A percentile compares a stretch with the other conserved stretches of the same genome.
Conservation (phyloP, 2,329 filamentous ascomycete genomes). For the Monilinia polystroma region DNA sequence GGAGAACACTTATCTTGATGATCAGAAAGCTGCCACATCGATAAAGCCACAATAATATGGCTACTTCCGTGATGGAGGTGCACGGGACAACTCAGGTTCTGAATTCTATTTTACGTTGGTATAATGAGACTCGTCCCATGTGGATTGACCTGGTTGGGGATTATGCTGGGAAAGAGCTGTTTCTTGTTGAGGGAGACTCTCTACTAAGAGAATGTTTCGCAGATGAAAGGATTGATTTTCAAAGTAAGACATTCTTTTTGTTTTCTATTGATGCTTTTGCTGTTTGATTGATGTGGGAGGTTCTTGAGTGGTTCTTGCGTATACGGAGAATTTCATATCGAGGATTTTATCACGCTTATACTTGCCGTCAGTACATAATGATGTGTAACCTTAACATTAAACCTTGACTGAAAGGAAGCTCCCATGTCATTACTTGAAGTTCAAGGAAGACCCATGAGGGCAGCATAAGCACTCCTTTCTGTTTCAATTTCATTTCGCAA, state of each 20-base stretch:
- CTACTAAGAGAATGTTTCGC: conserved; percentile 63
- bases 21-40: conserved; percentile 6
- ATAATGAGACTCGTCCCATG: conserved; percentile 45
- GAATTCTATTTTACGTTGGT: conserved; percentile 41
- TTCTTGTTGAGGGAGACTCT: conserved; percentile 71
- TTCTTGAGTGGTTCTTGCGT: background rate
- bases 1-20: conserved; percentile 1
- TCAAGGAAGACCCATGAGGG: background rate
- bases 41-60: conserved; percentile 19
- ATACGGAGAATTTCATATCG: conserved; percentile 11
- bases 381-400: background rate
- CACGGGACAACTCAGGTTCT: conserved; percentile 25
- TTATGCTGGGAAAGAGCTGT: conserved; percentile 71
- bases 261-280: background rate
- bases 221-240: conserved; percentile 63
- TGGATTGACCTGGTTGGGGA: conserved; percentile 69
- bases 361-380: background rate
- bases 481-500: background rate
- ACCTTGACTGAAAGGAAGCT: background rate
- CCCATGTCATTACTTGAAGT: background rate
- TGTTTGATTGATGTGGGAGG: background rate
- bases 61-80: conserved; percentile 15
- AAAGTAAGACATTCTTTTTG: conserved; percentile 41
- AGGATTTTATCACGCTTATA: background rate
- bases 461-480: too few relatives aligned